A percentile compares a stretch with the other conserved stretches of the same genome.
Conservation (phyloP, 768 basidiomycete genomes). For the Lactifluus echinatus region DNA sequence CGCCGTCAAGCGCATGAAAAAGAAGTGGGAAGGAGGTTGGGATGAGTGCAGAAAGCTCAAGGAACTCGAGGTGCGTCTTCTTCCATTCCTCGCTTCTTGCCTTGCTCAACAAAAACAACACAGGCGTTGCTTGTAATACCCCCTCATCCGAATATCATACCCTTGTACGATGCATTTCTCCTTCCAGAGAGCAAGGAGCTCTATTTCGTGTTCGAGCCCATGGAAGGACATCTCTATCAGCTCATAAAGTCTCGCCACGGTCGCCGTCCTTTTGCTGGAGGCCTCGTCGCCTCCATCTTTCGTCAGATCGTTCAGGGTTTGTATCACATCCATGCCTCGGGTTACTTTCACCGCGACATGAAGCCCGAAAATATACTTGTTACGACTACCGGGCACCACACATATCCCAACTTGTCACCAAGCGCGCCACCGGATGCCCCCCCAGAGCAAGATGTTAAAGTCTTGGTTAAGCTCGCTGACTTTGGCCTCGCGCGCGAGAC, state of each 20-base stretch:
- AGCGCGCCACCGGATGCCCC: conserved; percentile 51
- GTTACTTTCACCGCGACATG: conserved; percentile 99
- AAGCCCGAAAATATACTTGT: conserved; percentile 99
- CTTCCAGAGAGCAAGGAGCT: conserved; percentile 93
- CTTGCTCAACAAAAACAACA: conserved; percentile 11
- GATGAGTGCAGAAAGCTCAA: conserved; percentile 92
- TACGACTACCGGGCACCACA: conserved; percentile 90
- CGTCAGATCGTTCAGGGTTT: conserved; percentile 86
- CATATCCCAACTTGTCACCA: conserved; percentile 80
- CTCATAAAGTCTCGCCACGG: conserved; percentile 97
- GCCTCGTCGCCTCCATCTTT: conserved; percentile 92
- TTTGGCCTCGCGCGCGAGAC: conserved; percentile 95
- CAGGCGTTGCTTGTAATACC: conserved; percentile 93
- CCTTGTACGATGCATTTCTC: conserved; percentile 97
- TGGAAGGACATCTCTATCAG: conserved; percentile 99
- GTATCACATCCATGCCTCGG: conserved; percentile 83
- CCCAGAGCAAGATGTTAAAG: conserved; percentile 88
- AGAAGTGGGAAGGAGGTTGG: conserved; percentile 97
- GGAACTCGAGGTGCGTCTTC: conserved; percentile 78
- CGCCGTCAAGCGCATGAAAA: conserved; percentile 97
- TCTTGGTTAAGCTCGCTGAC: conserved; percentile 96
- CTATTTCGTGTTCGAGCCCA: conserved; percentile 99
- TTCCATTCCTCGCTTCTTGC: conserved; percentile 11
- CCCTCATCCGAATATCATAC: conserved; percentile 95
- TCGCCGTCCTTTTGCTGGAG: conserved; percentile 89